Evolutionary conservation across 805 yeast genomes (phyloP).

Genomic region (Yarrowia deformans): DNA sequence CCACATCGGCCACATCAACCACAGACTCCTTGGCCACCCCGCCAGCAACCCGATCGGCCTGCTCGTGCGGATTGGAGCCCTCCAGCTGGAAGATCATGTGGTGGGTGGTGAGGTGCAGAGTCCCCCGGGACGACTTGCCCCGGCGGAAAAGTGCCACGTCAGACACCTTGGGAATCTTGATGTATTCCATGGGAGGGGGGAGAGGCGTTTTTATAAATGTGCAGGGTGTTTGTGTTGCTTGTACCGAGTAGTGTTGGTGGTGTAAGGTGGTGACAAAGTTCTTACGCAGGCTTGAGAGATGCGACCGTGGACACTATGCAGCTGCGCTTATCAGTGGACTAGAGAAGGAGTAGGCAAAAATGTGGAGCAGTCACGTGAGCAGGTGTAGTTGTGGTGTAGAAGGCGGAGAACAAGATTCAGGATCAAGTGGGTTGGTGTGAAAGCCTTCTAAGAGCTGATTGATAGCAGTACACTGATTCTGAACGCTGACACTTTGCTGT

Average conservation of each 20-base stretch:
- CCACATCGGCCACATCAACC: no score
- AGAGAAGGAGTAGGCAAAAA: no score
- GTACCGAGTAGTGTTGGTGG: not conserved
- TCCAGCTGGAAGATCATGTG: slow-evolving; percentile 65
- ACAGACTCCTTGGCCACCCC: slow-evolving; percentile 42
- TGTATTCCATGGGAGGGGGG: slow-evolving; percentile 58
- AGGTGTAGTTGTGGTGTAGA: no score
- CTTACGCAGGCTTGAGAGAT: not conserved
- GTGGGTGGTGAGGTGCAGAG: slow-evolving; percentile 74
- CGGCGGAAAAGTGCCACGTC: slow-evolving; percentile 64
- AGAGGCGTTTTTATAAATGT: not conserved
- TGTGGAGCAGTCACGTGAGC: no score
- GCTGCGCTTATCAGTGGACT: slow-evolving; percentile 4
- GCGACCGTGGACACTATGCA: slow-evolving; percentile 27
- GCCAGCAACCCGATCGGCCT: slow-evolving; percentile 40
- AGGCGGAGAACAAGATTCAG: no score
- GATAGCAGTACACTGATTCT: no score
- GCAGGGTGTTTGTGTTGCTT: not conserved
- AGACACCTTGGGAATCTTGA: slow-evolving; percentile 55
- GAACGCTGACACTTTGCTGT: no score
- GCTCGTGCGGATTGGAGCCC: slow-evolving; percentile 16
- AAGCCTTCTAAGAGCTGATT: no score
- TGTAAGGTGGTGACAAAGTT: slow-evolving; percentile 1
- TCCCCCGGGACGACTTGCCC: slow-evolving; percentile 64
- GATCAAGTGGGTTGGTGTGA: no score